Percentiles rank a stretch among this genome's conserved stretches.
Evolutionary conservation across 2,329 filamentous ascomycete species (phyloP).

Genomic region (Cordyceps cicadae): DNA sequence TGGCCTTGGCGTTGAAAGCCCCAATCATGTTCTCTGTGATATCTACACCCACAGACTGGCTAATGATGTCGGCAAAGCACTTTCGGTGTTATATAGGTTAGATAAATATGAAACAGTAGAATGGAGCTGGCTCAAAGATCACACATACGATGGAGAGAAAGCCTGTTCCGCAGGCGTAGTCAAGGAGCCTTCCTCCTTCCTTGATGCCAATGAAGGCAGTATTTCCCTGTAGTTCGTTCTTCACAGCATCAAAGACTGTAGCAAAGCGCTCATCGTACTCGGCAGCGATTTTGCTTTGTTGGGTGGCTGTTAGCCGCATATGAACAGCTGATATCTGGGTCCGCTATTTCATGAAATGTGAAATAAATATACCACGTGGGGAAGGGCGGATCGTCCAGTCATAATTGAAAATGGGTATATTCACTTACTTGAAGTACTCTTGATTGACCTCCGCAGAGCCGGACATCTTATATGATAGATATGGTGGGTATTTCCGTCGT

Average conservation of each 20-base stretch:
- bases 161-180: constrained; percentile 71
- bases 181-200: constrained; percentile 48
- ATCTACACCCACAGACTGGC: constrained; percentile 59
- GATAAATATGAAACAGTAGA: neutral
- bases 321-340: neutral
- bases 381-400: no score
- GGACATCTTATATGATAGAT: constrained; percentile 20
- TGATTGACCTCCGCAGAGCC: constrained; percentile 28
- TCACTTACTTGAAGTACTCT: constrained; percentile 35
- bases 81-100: neutral
- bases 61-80: constrained; percentile 24
- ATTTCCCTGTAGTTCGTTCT: constrained; percentile 42
- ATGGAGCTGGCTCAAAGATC: neutral
- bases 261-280: constrained; percentile 44
- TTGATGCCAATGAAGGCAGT: constrained; percentile 53
- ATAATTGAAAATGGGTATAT: neutral
- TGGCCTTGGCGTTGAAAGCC: constrained; percentile 54
- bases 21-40: constrained; percentile 63
- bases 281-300: constrained; percentile 21
- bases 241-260: constrained; percentile 45
- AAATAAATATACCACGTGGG: neutral
- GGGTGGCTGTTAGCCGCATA: neutral
- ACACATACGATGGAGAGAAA: constrained; percentile 51
- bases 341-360: neutral
- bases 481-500: neutral